Evolutionary conservation across 257 asterid species (phyloP), one percentile per base, ranked within the genome.

Genomic region (Henckelia pumila): DNA sequence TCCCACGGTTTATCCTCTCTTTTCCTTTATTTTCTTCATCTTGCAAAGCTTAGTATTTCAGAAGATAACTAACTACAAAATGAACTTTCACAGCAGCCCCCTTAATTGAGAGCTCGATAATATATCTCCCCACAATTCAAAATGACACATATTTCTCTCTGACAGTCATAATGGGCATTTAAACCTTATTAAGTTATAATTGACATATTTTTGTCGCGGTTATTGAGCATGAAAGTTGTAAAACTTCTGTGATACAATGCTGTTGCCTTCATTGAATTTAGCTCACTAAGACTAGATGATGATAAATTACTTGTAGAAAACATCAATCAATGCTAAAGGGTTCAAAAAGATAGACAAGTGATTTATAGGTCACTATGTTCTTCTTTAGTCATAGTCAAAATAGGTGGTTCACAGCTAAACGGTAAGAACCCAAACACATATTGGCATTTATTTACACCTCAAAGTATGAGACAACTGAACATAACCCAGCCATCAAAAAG

Each of bases 1-100:
- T 61, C 84, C 82, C 72, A 55, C 56, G 61, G 73, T 57, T 64
- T 68, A 66, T 70, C 61, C 68, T 71, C 70, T 68, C 29, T 61
- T 53, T 20, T 22, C 47, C 55, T 52, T 57, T 67, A 23, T 28
- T 55, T 28, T 53, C 26, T 30, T 0, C 30, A 68, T 56, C 72
- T 58, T 59, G 22, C 67, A 68, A 22, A 26, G 20, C 59, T 47
- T 23, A 68, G 61, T 28, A 35, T 64, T 17, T 28, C 57, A 71
- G 24, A 68, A 56, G 26, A 56, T 56, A 57, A 24, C 19, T 61
- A 22, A 62, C 56, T 61, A 21, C 0, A 33, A 17, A 32, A 8
- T 29, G 67, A 58, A 32, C 40, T 50, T 29, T 19, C 58, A 14
- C 61, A 35, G 37, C 40, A 58, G 52, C 60, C 17, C 17, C 61